Base-by-base conservation (phyloP, 192 early-diverging fungal species). In the Phlyctochytrium planicorne region DNA sequence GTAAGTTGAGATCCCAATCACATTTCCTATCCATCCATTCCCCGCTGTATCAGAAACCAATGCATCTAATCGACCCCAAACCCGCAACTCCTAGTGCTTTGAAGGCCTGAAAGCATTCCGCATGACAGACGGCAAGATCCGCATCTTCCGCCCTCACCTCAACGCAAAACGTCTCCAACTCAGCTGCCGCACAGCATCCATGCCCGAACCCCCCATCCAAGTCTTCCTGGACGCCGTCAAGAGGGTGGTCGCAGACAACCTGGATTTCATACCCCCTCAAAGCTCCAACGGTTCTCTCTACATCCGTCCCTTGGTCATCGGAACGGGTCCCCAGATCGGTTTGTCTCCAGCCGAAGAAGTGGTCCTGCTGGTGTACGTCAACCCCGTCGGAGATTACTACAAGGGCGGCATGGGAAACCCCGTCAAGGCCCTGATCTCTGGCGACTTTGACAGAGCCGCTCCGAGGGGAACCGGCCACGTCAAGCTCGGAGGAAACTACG, bases 31-130 rank as follows among this genome's bases (percentile, higher is more conserved):
- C 40, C 6, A 14, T 47, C 20, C 10, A 47, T 47, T 47, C 20
- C 40, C 40, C 40, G 6, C 20, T 20, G 6, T 20, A 47, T 20
- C 40, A 6, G 20, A 47, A 47, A 6, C 40, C 40, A n/a, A n/a
- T n/a, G n/a, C n/a, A n/a, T n/a, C n/a, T n/a, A n/a, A n/a, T n/a
- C n/a, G n/a, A n/a, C n/a, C n/a, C n/a, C n/a, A n/a, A n/a, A n/a
- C n/a, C n/a, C n/a, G 20, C 57, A 59, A 14, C 57, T 33, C 3
- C 35, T 59, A 76, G 34, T 89, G 87, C 67, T 92, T 92, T 69
- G 91, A 92, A 78, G 91, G 91, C n/a, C 70, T 92, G 65, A 92
- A 92, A 68, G 89, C 91, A 0, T 92, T 89, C 80, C 71, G 86
- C 12, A 80, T 83, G 78, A 78, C 80, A 40, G 83, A 91, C n/a